These are phyloP conservation scores for Limnomonas spitsbergensis DNA, from an alignment of 139 green algal species.

Conservation along the genomic window DNA sequence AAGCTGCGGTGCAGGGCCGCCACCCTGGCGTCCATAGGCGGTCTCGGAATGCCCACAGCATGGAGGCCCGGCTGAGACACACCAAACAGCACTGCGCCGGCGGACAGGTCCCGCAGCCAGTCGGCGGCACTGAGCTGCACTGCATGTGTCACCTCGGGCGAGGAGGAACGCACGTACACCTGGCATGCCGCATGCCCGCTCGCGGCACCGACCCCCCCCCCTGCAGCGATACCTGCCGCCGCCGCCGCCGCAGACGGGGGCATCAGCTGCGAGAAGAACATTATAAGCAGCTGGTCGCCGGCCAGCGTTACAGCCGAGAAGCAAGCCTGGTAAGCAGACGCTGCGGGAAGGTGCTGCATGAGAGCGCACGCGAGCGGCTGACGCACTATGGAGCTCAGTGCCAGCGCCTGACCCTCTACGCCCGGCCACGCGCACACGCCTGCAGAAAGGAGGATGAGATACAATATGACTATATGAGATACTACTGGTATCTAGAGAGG, in stretches of 20 bases:
- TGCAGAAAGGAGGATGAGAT: not conserved
- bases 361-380: constrained; percentile 31
- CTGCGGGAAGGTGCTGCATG: constrained; percentile 35
- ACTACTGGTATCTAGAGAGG: no score
- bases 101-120: constrained; percentile 16
- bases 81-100: constrained; percentile 16
- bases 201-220: not conserved
- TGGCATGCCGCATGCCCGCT: not conserved
- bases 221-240: not conserved
- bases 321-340: constrained; percentile 19
- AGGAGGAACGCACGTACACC: constrained; percentile 3
- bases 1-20: constrained; percentile 14
- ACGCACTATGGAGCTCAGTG: constrained; percentile 50
- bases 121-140: not conserved
- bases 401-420: constrained; percentile 40
- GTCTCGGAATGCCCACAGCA: not conserved
- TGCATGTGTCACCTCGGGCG: constrained; percentile 7
- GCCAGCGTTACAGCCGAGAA: constrained; percentile 19
- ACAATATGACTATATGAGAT: not conserved
- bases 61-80: not conserved
- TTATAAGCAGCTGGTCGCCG: constrained; percentile 22
- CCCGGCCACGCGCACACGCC: constrained; percentile 42
- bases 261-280: constrained; percentile 32
- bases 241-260: constrained; percentile 4
- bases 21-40: constrained; percentile 34